phyloP scores from a whole-genome alignment of 2,329 filamentous ascomycete genomes.

The Ceratocystis ficicola region DNA sequence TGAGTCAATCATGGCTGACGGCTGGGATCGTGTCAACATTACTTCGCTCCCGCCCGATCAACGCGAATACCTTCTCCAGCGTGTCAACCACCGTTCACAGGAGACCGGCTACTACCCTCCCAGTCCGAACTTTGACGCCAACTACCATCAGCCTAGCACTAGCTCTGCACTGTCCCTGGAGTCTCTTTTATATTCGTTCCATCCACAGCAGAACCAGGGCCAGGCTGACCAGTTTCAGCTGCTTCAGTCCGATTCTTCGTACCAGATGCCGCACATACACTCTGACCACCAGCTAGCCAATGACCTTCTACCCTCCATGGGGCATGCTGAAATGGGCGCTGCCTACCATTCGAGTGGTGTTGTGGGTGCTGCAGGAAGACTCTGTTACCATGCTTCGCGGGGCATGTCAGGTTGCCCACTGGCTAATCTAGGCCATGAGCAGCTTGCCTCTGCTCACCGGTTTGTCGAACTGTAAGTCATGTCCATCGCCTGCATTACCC shows the following conservation, averaged over 20 bases:
- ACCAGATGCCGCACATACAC: constrained; percentile 25
- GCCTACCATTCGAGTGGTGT: neutral
- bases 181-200: constrained; percentile 29
- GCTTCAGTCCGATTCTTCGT: constrained; percentile 35
- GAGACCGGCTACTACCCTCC: constrained; percentile 24
- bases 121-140: neutral
- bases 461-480: constrained; percentile 18
- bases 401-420: constrained; percentile 8
- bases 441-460: constrained; percentile 9
- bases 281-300: neutral
- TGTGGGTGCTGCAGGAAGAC: too few species aligned
- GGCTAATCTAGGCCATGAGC: neutral
- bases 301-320: neutral
- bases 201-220: constrained; percentile 29
- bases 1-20: constrained; percentile 25
- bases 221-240: constrained; percentile 28
- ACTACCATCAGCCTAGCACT: neutral
- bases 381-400: constrained; percentile 1
- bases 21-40: constrained; percentile 20
- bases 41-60: constrained; percentile 13
- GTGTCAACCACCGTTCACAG: constrained; percentile 18
- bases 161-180: constrained; percentile 30
- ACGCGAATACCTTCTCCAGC: constrained; percentile 11
- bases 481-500: neutral
- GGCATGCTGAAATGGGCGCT: neutral